Evolutionary conservation across 78 protist genomes (phyloP), one percentile per base, ranked within the genome.

Genomic region (Dictyostelium firmibasis): DNA sequence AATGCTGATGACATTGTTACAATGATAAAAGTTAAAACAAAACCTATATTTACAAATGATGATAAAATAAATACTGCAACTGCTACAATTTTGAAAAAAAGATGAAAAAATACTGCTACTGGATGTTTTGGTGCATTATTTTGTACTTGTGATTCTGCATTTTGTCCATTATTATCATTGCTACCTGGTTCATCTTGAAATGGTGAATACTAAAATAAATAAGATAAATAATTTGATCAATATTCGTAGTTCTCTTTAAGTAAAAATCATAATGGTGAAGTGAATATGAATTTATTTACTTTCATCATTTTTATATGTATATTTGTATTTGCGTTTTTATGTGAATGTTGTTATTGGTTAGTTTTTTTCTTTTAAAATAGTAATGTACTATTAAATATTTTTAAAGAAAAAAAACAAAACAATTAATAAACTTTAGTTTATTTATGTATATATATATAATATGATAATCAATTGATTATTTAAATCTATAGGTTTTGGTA

Each of bases 61-160:
- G 86, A 50, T 11, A 97, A 23, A 29, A 97, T 29, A 86, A 94
- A 97, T 20, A 91, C 2, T 18, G 53, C 67, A 20, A 97, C 23
- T 25, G 98, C 97, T 8, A 35, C 33, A 31, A 72, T 38, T 50
- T 92, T 92, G 38, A 92, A 92, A 23, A 92, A 75, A 62, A 64
- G 84, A 35, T 92, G 96, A 84, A 92, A 92, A 20, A 92, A 13
- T 31, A 92, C 16, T 33, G 96, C 78, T 25, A 84, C 29, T 36
- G 96, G 96, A 44, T 92, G 96, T 82, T 44, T 81, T 25, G 75
- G 83, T 86, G 85, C 77, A 6, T 33, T 33, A 4, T 18, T 33
- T 74, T 7, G 27, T 35, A 25, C 43, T 70, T 70, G 31, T 76
- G 82, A 44, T 36, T 31, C 62, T 41, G 44, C 5, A 16, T 35